phyloP scores from a whole-genome alignment of 1,284 basidiomycete genomes.

The Lentinula novae-zelandiae region DNA sequence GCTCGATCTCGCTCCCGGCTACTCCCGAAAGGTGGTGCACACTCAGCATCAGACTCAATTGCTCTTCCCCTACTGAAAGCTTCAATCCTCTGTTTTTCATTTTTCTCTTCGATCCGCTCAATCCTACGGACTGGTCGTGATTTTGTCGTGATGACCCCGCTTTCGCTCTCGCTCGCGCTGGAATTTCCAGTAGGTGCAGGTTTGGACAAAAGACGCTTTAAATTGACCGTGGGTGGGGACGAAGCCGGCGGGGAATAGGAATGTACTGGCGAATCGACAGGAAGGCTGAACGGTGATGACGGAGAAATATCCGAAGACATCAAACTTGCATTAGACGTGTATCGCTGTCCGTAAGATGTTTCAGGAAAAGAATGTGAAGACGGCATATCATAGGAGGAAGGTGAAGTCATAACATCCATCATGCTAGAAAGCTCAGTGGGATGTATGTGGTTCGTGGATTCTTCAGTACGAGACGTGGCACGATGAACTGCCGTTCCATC shows the following conservation, averaged over 20 bases:
- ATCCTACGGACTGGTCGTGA: neutral
- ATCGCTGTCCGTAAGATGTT: neutral
- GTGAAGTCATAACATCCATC: neutral
- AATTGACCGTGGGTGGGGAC: slow-evolving; percentile 1
- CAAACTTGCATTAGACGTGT: neutral
- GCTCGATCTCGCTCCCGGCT: slow-evolving; percentile 6
- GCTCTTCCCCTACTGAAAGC: neutral
- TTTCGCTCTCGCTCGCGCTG: slow-evolving; percentile 9
- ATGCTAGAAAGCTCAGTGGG: neutral
- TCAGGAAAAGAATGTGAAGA: neutral
- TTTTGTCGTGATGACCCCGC: neutral
- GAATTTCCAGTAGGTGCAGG: slow-evolving; percentile 11
- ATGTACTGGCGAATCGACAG: neutral
- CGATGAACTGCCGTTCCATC: neutral
- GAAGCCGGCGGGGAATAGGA: neutral
- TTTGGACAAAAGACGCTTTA: slow-evolving; percentile 11
- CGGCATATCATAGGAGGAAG: neutral
- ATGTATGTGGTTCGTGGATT: neutral
- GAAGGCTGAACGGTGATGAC: slow-evolving; percentile 1
- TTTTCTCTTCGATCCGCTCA: slow-evolving; percentile 1
- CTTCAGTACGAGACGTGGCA: neutral
- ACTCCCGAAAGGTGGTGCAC: neutral
- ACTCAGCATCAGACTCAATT: neutral
- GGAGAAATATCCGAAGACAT: neutral
- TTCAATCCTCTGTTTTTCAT: slow-evolving; percentile 7